Conservation (phyloP, 2,329 filamentous ascomycete species). For the Xylaria multiplex region DNA sequence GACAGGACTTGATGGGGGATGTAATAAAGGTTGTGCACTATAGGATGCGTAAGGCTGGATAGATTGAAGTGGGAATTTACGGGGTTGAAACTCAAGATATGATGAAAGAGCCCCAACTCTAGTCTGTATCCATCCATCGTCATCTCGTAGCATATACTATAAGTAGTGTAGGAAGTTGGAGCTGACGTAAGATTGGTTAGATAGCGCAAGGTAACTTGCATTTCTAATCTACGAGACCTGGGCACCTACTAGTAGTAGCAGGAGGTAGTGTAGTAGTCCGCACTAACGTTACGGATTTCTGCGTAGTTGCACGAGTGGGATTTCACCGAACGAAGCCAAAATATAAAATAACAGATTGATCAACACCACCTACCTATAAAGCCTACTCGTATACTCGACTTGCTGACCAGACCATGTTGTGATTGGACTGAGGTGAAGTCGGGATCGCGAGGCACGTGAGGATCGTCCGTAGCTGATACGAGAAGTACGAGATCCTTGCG, state of each 20-base stretch:
- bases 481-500: not conserved
- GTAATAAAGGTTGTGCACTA: not conserved
- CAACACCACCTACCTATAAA: not conserved
- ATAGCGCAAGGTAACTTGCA: not conserved
- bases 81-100: no score
- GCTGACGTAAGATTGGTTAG: conserved; percentile 25
- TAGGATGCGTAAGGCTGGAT: no score
- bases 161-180: not conserved
- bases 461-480: conserved; percentile 14
- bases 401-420: not conserved
- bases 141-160: not conserved
- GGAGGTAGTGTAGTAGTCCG: not conserved
- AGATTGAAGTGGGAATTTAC: no score
- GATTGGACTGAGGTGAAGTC: conserved; percentile 10
- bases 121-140: not conserved
- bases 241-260: not conserved
- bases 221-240: not conserved
- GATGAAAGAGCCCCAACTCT: not conserved
- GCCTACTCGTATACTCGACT: not conserved
- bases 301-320: not conserved
- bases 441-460: conserved; percentile 15
- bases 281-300: not conserved
- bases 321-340: not conserved
- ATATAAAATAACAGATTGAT: not conserved
- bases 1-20: not conserved